Evolutionary conservation across 805 yeast species (phyloP).

Genomic region (Blastobotrys mokoenaii): DNA sequence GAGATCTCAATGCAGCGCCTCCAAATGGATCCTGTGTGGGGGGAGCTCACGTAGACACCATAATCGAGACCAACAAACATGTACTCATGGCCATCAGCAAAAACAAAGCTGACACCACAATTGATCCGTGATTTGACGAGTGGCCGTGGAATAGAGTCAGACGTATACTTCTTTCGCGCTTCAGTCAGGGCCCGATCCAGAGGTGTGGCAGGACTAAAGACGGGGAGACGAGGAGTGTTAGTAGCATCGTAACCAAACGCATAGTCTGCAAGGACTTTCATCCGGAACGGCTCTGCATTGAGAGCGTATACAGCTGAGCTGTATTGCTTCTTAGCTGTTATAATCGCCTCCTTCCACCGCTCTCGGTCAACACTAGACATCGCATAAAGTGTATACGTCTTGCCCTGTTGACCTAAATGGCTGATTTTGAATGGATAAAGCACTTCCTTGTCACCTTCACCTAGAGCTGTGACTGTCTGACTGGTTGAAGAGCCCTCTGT

Average conservation of each 20-base stretch:
- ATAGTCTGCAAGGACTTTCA: slow-evolving; percentile 46
- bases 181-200: slow-evolving; percentile 27
- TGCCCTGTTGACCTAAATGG: slow-evolving; percentile 28
- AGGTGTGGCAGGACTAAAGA: slow-evolving; percentile 29
- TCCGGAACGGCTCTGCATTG: slow-evolving; percentile 44
- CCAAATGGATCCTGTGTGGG: slow-evolving; percentile 39
- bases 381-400: slow-evolving; percentile 27
- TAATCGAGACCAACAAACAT: slow-evolving; percentile 16
- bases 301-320: slow-evolving; percentile 27
- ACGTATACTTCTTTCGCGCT: slow-evolving; percentile 3
- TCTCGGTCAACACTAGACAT: slow-evolving; percentile 36
- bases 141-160: slow-evolving; percentile 18
- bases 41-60: slow-evolving; percentile 24
- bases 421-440: slow-evolving; percentile 29
- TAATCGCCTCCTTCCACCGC: slow-evolving; percentile 48
- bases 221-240: slow-evolving; percentile 33
- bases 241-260: slow-evolving; percentile 57
- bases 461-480: slow-evolving; percentile 18
- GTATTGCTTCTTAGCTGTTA: slow-evolving; percentile 36
- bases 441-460: slow-evolving; percentile 19
- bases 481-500: slow-evolving; percentile 4
- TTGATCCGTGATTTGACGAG: slow-evolving; percentile 28
- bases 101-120: slow-evolving; percentile 39
- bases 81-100: slow-evolving; percentile 36
- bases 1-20: slow-evolving; percentile 43